Evolutionary conservation across 169 alveolate species (phyloP), one percentile per base, ranked within the genome.

Genomic region (Plasmodium gonderi): DNA sequence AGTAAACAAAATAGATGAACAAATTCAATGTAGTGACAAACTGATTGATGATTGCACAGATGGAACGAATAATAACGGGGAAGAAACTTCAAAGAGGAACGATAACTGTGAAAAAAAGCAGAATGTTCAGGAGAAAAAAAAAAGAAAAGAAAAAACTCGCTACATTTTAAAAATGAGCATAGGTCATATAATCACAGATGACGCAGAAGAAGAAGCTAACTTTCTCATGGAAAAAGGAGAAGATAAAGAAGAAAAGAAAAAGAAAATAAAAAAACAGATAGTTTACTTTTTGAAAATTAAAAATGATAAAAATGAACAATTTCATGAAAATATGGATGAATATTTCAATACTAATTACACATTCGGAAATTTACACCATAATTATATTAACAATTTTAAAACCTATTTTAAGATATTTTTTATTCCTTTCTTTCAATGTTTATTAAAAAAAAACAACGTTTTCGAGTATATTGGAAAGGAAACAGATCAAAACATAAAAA

Each of bases 381-480:
- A 87, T 75, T 87, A 87, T 87, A 87, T 87, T 60, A 87, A 87
- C 69, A 87, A 87, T 87, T 75, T 75, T 40, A 87, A 87, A 47
- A 45, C 93, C 5, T 87, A 75, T 45, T 87, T 87, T 75, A 87
- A 87, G 47, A 40, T 40, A 40, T 87, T 75, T 75, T 87, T 87
- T 75, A 74, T 87, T 17, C 93, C 93, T 17, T 87, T 75, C 20
- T 87, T 87, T 87, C 72, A 42, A 64, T 87, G 89, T 20, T 51
- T 87, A 75, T 31, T 87, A 75, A 87, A 87, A 54, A 87, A 87
- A 87, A 87, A 87, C 38, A 40, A 87, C 14, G 80, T 44, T 1
- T 76, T 87, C 68, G 87, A 87, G 29, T 51, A 75, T 36, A 33
- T 74, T 20, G 87, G 89, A 11, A 74, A 74, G 42, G 89, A 75